These are phyloP conservation scores for maize (Zea mays) DNA, from an alignment of 176 grass and related monocot genomes.

Conservation along the genomic window Zm-B73-REFERENCE-NAM-5.0 NC_050099.1:41644501-41645000, in stretches of 20 bases:
- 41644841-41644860: slow-evolving; percentile 61
- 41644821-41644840: slow-evolving; percentile 83
- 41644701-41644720: slow-evolving; percentile 1
- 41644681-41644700: slow-evolving; percentile 4
- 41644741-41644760: not conserved
- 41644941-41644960: slow-evolving; percentile 79
- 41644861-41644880: slow-evolving; percentile 63
- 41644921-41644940: slow-evolving; percentile 78
- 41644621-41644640: slow-evolving; percentile 23
- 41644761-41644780: slow-evolving; percentile 24
- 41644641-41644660: not conserved
- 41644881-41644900: slow-evolving; percentile 34
- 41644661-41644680: slow-evolving; percentile 53
- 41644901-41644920: slow-evolving; percentile 46
- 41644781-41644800: slow-evolving; percentile 27
- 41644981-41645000: slow-evolving; percentile 29
- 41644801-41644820: slow-evolving; percentile 71
- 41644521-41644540: slow-evolving; percentile 27
- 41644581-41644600: not conserved
- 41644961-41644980: slow-evolving; percentile 61
- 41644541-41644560: slow-evolving; percentile 15
- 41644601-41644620: slow-evolving; percentile 7
- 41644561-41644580: slow-evolving; percentile 45
- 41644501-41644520: not conserved
- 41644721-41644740: slow-evolving; percentile 38